phyloP scores from a whole-genome alignment of 2,329 filamentous ascomycete genomes.

The Pseudomassariella vexata region DNA sequence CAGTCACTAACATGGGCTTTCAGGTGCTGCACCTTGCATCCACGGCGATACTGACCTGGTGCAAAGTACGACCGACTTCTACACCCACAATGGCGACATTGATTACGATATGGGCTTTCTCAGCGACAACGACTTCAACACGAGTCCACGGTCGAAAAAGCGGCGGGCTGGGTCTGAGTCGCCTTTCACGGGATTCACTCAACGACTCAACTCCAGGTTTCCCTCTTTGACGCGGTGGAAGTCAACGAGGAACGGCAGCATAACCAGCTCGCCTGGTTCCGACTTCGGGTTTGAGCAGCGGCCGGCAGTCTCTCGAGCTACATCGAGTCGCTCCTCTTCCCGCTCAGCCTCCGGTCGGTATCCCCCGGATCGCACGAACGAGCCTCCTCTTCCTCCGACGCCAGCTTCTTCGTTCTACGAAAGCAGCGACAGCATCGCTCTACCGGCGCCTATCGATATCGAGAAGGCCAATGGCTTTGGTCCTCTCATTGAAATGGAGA shows the following conservation, averaged over 20 bases:
- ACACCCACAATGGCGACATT: slow-evolving; percentile 38
- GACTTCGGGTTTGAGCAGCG: slow-evolving; percentile 78
- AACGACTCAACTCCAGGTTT: slow-evolving; percentile 60
- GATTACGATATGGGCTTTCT: slow-evolving; percentile 65
- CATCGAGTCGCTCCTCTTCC: slow-evolving; percentile 76
- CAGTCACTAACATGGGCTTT: slow-evolving; percentile 2
- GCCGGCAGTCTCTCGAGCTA: slow-evolving; percentile 55
- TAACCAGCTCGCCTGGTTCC: slow-evolving; percentile 60
- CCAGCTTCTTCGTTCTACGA: slow-evolving; percentile 60
- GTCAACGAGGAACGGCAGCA: slow-evolving; percentile 36
- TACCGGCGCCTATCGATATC: slow-evolving; percentile 42
- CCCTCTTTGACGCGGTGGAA: slow-evolving; percentile 47
- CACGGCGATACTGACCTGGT: slow-evolving; percentile 44
- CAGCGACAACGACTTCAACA: slow-evolving; percentile 54
- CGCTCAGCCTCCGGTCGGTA: slow-evolving; percentile 56
- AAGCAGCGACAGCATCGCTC: slow-evolving; percentile 48
- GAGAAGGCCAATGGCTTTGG: slow-evolving; percentile 44
- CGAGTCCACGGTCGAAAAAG: slow-evolving; percentile 46
- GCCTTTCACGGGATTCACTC: slow-evolving; percentile 55
- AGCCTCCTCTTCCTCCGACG: slow-evolving; percentile 52
- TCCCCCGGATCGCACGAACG: slow-evolving; percentile 36
- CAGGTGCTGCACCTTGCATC: slow-evolving; percentile 58
- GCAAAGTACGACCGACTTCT: slow-evolving; percentile 27
- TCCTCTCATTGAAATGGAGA: slow-evolving; percentile 51
- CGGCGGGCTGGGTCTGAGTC: slow-evolving; percentile 52